These are phyloP conservation scores for Melanopsichium pennsylvanicum DNA, from an alignment of 1,284 basidiomycete genomes.

Conservation along the genomic window DNA sequence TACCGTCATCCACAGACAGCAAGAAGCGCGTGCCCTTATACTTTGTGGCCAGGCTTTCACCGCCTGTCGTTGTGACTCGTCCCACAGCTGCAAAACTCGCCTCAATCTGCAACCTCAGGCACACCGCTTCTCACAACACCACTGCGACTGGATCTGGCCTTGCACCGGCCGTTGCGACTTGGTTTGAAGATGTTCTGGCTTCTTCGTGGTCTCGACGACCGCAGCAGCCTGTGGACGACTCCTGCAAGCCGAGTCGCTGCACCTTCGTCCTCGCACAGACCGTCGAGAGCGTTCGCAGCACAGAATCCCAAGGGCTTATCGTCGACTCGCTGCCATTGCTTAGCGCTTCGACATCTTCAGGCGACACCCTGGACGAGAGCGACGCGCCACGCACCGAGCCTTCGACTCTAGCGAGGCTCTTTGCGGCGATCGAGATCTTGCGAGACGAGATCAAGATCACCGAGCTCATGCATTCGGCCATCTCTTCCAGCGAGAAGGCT, in stretches of 20 bases:
- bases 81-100: slow-evolving; percentile 43
- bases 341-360: not conserved
- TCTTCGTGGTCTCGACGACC: slow-evolving; percentile 27
- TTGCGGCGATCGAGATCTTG: slow-evolving; percentile 37
- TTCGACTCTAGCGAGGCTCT: slow-evolving; percentile 27
- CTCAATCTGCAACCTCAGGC: slow-evolving; percentile 33
- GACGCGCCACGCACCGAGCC: not conserved
- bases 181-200: slow-evolving; percentile 43
- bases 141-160: not conserved
- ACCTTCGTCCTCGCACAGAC: slow-evolving; percentile 35
- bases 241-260: slow-evolving; percentile 10
- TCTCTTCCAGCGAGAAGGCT: slow-evolving; percentile 13
- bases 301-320: slow-evolving; percentile 33
- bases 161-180: slow-evolving; percentile 8
- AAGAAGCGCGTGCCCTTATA: slow-evolving; percentile 21
- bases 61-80: slow-evolving; percentile 38
- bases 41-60: slow-evolving; percentile 27
- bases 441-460: slow-evolving; percentile 41
- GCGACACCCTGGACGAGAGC: slow-evolving; percentile 24
- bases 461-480: slow-evolving; percentile 38
- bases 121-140: slow-evolving; percentile 5
- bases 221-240: not conserved
- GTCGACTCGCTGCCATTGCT: slow-evolving; percentile 36
- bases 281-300: slow-evolving; percentile 36
- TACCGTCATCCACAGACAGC: slow-evolving; percentile 6